These are phyloP conservation scores for Morella rubra DNA, from an alignment of 306 rosid genomes.

Conservation along the genomic window DNA sequence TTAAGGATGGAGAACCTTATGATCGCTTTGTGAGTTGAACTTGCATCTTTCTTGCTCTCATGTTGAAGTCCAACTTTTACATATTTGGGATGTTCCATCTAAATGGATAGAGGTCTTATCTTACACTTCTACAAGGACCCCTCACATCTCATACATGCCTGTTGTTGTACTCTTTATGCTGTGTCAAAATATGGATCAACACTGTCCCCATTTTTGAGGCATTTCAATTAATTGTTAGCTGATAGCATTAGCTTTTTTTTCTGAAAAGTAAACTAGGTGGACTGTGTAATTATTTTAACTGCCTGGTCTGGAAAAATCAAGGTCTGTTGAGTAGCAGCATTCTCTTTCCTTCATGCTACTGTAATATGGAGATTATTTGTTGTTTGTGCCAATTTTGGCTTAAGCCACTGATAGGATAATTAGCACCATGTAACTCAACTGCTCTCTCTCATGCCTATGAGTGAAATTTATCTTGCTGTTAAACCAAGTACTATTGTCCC, in stretches of 20 bases:
- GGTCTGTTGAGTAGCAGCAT: not conserved
- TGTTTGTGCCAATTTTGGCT: not conserved
- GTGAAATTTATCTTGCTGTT: not conserved
- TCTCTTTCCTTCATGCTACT: not conserved
- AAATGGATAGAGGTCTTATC: slow-evolving; percentile 11
- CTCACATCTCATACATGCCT: slow-evolving; percentile 1
- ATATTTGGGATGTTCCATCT: slow-evolving; percentile 3
- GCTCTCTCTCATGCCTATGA: not conserved
- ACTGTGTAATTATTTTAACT: not conserved
- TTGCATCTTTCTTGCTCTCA: not conserved
- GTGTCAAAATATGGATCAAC: not conserved
- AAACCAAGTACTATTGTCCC: not conserved
- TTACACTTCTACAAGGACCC: not conserved
- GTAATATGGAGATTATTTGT: too few species aligned
- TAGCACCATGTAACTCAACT: not conserved
- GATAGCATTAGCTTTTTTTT: not conserved
- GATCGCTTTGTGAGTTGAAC: slow-evolving; percentile 78
- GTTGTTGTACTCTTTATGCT: slow-evolving; percentile 4
- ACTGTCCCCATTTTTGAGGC: not conserved
- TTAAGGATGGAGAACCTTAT: slow-evolving; percentile 75
- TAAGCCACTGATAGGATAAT: not conserved
- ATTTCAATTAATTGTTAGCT: not conserved
- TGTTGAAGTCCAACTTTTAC: slow-evolving; percentile 9
- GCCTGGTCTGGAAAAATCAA: slow-evolving; percentile 1
- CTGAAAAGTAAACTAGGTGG: not conserved